Evolutionary conservation across 768 basidiomycete genomes (phyloP).

Genomic region (Macrolepiota fuliginosa): DNA sequence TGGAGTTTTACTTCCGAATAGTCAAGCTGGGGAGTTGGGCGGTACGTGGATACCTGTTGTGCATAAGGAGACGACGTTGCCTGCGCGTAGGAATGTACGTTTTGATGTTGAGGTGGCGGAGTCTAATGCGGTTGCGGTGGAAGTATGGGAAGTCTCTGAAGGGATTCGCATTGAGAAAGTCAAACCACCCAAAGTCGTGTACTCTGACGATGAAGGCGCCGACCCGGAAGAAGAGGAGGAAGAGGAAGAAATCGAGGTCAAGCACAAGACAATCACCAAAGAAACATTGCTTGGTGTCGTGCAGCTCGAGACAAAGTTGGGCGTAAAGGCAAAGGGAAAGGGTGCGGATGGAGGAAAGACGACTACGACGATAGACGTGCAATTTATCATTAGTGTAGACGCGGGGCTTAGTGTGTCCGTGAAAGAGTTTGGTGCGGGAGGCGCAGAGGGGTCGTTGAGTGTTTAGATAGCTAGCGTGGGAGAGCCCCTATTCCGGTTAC

Average conservation of each 20-base stretch:
- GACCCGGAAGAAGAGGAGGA: conserved; percentile 54
- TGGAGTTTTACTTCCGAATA: conserved; percentile 62
- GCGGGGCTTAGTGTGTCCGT: conserved; percentile 37
- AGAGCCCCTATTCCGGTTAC: not conserved
- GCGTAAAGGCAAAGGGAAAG: conserved; percentile 38
- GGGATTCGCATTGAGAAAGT: conserved; percentile 61
- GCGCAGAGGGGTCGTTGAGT: conserved; percentile 14
- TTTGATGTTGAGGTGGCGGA: conserved; percentile 54
- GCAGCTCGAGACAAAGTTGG: conserved; percentile 39
- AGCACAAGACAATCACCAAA: conserved; percentile 59
- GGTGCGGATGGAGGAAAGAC: conserved; percentile 40
- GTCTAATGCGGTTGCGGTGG: conserved; percentile 53
- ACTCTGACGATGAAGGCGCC: conserved; percentile 45
- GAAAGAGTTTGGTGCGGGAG: conserved; percentile 34
- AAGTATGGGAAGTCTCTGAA: conserved; percentile 79
- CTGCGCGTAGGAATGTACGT: conserved; percentile 56
- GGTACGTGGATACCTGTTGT: conserved; percentile 68
- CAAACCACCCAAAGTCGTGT: conserved; percentile 41
- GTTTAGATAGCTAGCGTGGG: too few relatives aligned
- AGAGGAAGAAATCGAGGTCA: conserved; percentile 60
- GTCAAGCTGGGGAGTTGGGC: conserved; percentile 35
- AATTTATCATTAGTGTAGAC: conserved; percentile 33
- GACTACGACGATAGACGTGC: conserved; percentile 49
- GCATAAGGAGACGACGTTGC: conserved; percentile 68
- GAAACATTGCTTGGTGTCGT: conserved; percentile 46